Conservation (phyloP, 1,139 yeast species). For the Meyerozyma sp. region DNA sequence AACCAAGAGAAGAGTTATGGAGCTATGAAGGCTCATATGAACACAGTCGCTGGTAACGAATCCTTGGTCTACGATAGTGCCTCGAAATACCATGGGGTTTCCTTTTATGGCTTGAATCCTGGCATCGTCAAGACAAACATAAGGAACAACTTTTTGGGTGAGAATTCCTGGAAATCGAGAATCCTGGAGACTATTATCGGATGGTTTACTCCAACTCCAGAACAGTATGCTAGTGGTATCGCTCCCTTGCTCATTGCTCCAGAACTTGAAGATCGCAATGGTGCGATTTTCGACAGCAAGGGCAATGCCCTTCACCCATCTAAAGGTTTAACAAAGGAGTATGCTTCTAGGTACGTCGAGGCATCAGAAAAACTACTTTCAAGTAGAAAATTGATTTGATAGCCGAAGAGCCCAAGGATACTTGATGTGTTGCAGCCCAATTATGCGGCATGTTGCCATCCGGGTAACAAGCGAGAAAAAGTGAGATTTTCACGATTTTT, state of each 20-base stretch:
- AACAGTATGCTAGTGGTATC: conserved; percentile 21
- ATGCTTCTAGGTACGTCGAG: conserved; percentile 16
- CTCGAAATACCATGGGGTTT: conserved; percentile 10
- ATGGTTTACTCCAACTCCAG: conserved; percentile 21
- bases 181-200: conserved; percentile 20
- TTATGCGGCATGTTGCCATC: not conserved
- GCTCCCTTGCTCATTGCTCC: conserved; percentile 21
- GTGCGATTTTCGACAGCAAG: conserved; percentile 20
- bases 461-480: not conserved
- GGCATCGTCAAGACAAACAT: conserved; percentile 28
- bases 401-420: conserved; percentile 12
- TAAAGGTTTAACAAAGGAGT: conserved; percentile 16
- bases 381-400: conserved; percentile 13
- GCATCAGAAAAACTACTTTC: conserved; percentile 12
- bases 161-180: conserved; percentile 14
- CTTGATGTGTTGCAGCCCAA: not conserved
- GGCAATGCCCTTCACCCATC: conserved; percentile 18
- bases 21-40: conserved; percentile 22
- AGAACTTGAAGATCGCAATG: conserved; percentile 19
- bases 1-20: conserved; percentile 23
- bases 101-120: conserved; percentile 29
- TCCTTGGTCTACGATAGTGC: conserved; percentile 19
- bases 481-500: not conserved
- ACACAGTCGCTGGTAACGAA: conserved; percentile 35
- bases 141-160: conserved; percentile 22